Percentiles rank a stretch among this genome's conserved stretches.
phyloP scores from a whole-genome alignment of 2,329 filamentous ascomycete genomes.

The Plenodomus biglobosus region DNA sequence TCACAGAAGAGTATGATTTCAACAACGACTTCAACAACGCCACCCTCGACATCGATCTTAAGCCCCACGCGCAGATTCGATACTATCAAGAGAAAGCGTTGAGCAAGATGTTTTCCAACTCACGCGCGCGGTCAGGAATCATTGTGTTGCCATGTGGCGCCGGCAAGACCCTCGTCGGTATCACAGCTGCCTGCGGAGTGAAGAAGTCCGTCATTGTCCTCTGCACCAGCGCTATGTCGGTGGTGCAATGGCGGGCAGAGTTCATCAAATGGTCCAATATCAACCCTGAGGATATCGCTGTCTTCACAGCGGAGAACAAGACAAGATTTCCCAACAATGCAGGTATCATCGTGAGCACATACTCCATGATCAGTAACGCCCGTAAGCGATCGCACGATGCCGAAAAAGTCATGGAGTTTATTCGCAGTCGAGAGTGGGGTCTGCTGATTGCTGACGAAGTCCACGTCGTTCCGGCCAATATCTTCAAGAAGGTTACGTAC shows the following conservation, averaged over 20 bases:
- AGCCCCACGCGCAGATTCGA: conserved; percentile 85
- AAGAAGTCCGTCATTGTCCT: conserved; percentile 95
- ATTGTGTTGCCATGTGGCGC: conserved; percentile 96
- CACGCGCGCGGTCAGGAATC: conserved; percentile 93
- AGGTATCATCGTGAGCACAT: conserved; percentile 95
- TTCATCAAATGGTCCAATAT: conserved; percentile 99
- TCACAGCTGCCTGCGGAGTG: conserved; percentile 95
- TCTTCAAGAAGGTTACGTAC: conserved; percentile 92
- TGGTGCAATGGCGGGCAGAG: conserved; percentile 93
- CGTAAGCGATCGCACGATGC: conserved; percentile 87
- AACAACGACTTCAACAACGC: conserved; percentile 86
- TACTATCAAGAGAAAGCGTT: conserved; percentile 96
- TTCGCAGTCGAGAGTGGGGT: conserved; percentile 89
- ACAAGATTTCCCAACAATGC: conserved; percentile 82
- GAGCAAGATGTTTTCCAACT: conserved; percentile 99
- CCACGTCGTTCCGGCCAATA: conserved; percentile 94
- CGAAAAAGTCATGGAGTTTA: conserved; percentile 96
- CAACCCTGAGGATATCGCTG: conserved; percentile 85
- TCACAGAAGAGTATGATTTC: conserved; percentile 97
- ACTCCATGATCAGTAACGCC: conserved; percentile 97
- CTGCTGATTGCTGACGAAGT: conserved; percentile 97
- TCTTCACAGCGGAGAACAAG: conserved; percentile 95
- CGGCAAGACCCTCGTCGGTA: conserved; percentile 96
- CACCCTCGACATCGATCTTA: conserved; percentile 89
- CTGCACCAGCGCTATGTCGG: conserved; percentile 96